Percentiles rank a stretch among this genome's conserved stretches.
These are phyloP conservation scores for Smithsoniella earleae DNA, from an alignment of 163 green algal species.

Conservation along the genomic window DNA sequence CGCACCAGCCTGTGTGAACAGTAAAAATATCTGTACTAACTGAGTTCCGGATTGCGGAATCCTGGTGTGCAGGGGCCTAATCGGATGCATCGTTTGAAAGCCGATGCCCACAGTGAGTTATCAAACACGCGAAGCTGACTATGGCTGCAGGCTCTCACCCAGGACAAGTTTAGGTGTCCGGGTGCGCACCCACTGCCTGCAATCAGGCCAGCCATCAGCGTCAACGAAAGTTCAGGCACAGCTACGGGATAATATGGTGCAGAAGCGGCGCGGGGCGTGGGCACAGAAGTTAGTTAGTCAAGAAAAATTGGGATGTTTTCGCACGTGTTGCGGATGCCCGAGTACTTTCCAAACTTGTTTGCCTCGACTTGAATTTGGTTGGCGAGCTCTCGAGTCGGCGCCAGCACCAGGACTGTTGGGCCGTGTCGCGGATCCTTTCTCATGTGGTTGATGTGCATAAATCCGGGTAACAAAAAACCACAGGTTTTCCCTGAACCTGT, in stretches of 20 bases:
- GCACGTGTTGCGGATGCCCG: constrained; percentile 77
- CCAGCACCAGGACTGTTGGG: constrained; percentile 68
- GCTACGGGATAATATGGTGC: no score
- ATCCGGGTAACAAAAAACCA: constrained; percentile 84
- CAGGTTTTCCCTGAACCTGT: constrained; percentile 95
- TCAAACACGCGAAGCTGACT: background rate
- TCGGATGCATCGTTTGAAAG: no score
- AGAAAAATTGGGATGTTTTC: background rate
- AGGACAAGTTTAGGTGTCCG: background rate
- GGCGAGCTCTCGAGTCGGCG: constrained; percentile 72
- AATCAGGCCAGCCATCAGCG: background rate
- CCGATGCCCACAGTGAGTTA: no score
- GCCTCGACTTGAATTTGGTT: constrained; percentile 81
- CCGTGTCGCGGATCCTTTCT: constrained; percentile 47
- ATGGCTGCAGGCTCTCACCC: background rate
- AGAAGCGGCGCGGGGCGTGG: no score
- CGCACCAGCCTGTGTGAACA: background rate
- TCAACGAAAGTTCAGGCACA: background rate
- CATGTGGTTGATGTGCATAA: constrained; percentile 80
- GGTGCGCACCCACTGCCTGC: background rate
- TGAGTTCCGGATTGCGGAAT: background rate
- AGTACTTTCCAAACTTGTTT: constrained; percentile 84
- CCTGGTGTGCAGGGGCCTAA: background rate
- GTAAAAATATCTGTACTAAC: background rate
- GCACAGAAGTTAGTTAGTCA: background rate